A percentile compares a stretch with the other conserved stretches of the same genome.
Evolutionary conservation across 768 basidiomycete genomes (phyloP).

Genomic region (Terana coerulea): DNA sequence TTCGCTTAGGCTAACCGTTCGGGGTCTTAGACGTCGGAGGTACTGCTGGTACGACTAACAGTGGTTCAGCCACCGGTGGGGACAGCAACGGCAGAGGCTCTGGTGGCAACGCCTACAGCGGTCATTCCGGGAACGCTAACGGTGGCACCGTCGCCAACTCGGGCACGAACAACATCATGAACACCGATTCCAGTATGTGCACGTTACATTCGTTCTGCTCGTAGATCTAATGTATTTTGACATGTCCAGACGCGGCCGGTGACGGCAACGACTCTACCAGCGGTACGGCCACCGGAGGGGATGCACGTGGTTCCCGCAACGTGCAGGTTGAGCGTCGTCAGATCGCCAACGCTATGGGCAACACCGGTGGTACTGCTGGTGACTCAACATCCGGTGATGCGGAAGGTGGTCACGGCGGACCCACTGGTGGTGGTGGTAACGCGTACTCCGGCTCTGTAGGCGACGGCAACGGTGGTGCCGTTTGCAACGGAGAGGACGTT

Average conservation of each 20-base stretch:
- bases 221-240: background rate
- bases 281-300: slow-evolving; percentile 13
- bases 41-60: slow-evolving; percentile 8
- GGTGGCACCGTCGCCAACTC: slow-evolving; percentile 13
- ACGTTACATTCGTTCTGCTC: background rate
- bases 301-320: slow-evolving; percentile 1
- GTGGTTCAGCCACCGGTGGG: slow-evolving; percentile 14
- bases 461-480: slow-evolving; percentile 11
- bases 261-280: slow-evolving; percentile 12
- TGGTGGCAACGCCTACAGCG: slow-evolving; percentile 14
- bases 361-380: slow-evolving; percentile 13
- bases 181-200: slow-evolving; percentile 9
- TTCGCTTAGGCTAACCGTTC: background rate
- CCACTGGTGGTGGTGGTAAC: slow-evolving; percentile 12
- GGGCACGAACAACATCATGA: slow-evolving; percentile 13
- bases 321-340: background rate
- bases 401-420: slow-evolving; percentile 12
- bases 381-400: slow-evolving; percentile 13
- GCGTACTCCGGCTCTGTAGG: slow-evolving; percentile 15
- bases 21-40: slow-evolving; percentile 10
- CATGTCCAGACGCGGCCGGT: slow-evolving; percentile 13
- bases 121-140: slow-evolving; percentile 8
- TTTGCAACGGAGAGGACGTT: slow-evolving; percentile 10
- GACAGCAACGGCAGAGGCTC: slow-evolving; percentile 11
- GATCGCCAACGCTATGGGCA: slow-evolving; percentile 12